phyloP scores from a whole-genome alignment of 2,329 filamentous ascomycete genomes.

The Calonectria ilicicola region DNA sequence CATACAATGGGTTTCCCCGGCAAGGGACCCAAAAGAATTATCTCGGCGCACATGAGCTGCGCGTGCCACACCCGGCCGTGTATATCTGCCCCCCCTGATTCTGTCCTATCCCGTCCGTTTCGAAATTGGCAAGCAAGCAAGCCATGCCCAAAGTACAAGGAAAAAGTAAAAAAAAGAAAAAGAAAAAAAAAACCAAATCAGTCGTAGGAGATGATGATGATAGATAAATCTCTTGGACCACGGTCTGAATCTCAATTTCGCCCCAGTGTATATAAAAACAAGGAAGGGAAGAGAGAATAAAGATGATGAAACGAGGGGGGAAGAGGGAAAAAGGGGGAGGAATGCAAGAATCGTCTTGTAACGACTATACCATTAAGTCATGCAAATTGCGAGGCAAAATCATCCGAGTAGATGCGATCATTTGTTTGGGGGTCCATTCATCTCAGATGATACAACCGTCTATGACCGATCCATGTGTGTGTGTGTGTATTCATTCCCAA shows the following conservation, averaged over 20 bases:
- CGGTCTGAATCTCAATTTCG: constrained; percentile 11
- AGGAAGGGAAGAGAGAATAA: constrained; percentile 28
- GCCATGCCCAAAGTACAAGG: constrained; percentile 37
- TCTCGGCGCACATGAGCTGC: constrained; percentile 5
- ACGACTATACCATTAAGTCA: constrained; percentile 26
- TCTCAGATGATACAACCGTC: background rate
- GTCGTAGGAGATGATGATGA: background rate
- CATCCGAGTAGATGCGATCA: background rate
- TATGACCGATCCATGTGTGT: background rate
- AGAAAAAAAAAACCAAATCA: constrained; percentile 21
- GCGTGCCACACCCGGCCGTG: constrained; percentile 1
- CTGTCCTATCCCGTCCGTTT: constrained; percentile 26
- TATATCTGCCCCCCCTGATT: background rate
- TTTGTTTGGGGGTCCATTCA: background rate
- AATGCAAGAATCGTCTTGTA: constrained; percentile 27
- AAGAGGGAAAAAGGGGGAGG: constrained; percentile 14
- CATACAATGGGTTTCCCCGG: constrained; percentile 37
- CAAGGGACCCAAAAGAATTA: constrained; percentile 34
- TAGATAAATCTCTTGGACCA: background rate
- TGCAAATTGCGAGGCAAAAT: background rate
- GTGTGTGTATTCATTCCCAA: constrained; percentile 8
- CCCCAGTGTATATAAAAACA: constrained; percentile 20
- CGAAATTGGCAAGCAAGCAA: constrained; percentile 19
- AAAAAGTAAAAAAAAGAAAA: background rate
- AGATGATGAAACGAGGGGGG: constrained; percentile 23